A percentile compares a stretch with the other conserved stretches of the same genome.
Conservation (phyloP, 148 eudicot genomes). For the Suaeda aralocaspica region DNA sequence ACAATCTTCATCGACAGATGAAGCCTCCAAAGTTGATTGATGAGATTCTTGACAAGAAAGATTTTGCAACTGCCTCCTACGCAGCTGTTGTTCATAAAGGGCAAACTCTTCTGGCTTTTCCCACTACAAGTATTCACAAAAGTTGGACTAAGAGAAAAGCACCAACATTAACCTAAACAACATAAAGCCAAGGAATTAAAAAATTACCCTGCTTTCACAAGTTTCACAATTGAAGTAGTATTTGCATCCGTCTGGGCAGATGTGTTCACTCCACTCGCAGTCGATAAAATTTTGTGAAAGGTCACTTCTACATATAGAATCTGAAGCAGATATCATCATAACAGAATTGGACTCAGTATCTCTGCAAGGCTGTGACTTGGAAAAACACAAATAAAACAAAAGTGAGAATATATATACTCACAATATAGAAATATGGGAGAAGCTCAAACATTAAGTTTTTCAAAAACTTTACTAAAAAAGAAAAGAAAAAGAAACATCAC, state of each 20-base stretch:
- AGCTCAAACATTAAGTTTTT: neutral
- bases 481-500: neutral
- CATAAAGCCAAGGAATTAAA: neutral
- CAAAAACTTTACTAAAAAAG: neutral
- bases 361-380: slow-evolving; percentile 28
- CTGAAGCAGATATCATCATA: slow-evolving; percentile 19
- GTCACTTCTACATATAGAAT: slow-evolving; percentile 21
- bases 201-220: slow-evolving; percentile 81
- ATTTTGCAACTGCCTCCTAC: slow-evolving; percentile 29
- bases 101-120: slow-evolving; percentile 75
- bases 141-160: slow-evolving; percentile 1
- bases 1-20: slow-evolving; percentile 25
- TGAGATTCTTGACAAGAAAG: slow-evolving; percentile 22
- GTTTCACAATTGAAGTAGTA: slow-evolving; percentile 76
- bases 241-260: slow-evolving; percentile 78
- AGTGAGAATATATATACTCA: neutral
- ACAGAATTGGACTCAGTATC: slow-evolving; percentile 25
- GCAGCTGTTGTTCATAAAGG: slow-evolving; percentile 46
- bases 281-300: slow-evolving; percentile 33
- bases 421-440: too few species aligned
- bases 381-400: neutral
- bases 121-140: slow-evolving; percentile 49
- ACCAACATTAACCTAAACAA: neutral
- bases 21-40: slow-evolving; percentile 26
- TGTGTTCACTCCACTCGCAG: slow-evolving; percentile 94